Evolutionary conservation across 2,329 filamentous ascomycete species (phyloP).

Genomic region (Acrodontium crateriforme): DNA sequence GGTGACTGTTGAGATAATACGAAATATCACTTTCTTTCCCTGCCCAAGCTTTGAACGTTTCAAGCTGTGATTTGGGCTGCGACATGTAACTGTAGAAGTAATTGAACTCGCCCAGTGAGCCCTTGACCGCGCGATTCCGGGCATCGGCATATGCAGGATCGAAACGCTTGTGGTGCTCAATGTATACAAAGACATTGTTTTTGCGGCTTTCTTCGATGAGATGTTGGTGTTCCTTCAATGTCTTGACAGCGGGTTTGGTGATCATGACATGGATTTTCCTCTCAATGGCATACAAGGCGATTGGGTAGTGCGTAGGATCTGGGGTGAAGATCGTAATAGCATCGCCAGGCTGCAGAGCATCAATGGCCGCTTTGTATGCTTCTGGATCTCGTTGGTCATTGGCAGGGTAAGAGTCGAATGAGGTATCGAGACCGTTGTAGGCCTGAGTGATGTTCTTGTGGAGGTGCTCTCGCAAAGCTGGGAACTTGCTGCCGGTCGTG

Average conservation of each 20-base stretch:
- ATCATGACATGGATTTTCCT: conserved; percentile 79
- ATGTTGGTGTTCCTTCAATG: conserved; percentile 62
- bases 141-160: conserved; percentile 89
- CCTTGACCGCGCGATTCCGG: conserved; percentile 54
- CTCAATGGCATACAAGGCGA: conserved; percentile 83
- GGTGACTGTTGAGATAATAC: conserved; percentile 92
- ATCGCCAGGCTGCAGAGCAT: conserved; percentile 64
- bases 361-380: conserved; percentile 79
- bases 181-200: conserved; percentile 73
- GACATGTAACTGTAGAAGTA: conserved; percentile 98
- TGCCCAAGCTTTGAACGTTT: conserved; percentile 92
- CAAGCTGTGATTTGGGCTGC: conserved; percentile 78
- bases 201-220: conserved; percentile 60
- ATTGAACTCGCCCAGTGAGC: conserved; percentile 74
- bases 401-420: conserved; percentile 68
- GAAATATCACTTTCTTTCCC: conserved; percentile 85
- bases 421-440: conserved; percentile 80
- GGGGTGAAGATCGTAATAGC: conserved; percentile 95
- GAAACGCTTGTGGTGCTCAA: conserved; percentile 95
- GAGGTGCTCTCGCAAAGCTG: conserved; percentile 75
- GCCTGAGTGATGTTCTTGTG: conserved; percentile 74
- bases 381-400: conserved; percentile 62
- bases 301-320: conserved; percentile 83
- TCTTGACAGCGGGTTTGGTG: conserved; percentile 87
- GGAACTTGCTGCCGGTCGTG: conserved; percentile 77